Percentiles rank a stretch among this genome's conserved stretches.
Conservation (phyloP, 345 rosid species). For the Salix dunnii region DNA sequence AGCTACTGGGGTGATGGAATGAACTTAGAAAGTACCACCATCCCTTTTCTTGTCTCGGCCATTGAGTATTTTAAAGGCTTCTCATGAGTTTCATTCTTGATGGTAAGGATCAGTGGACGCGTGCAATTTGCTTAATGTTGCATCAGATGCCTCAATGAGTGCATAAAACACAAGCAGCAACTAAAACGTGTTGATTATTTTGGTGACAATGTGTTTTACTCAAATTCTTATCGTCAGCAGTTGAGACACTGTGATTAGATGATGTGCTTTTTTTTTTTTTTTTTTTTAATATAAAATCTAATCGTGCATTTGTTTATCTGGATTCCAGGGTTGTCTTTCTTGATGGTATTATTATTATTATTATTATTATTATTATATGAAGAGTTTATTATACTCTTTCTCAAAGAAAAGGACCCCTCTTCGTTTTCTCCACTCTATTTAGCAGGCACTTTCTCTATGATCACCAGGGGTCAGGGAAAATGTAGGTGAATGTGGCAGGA, state of each 20-base stretch:
- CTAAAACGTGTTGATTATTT: not conserved
- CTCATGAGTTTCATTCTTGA: not conserved
- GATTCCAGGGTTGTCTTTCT: not conserved
- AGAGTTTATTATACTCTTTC: too few relatives aligned
- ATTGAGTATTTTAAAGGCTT: not conserved
- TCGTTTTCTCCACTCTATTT: not conserved
- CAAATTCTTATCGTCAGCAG: not conserved
- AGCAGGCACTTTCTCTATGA: not conserved
- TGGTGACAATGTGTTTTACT: not conserved
- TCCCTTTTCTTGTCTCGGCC: not conserved
- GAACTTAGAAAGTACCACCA: not conserved
- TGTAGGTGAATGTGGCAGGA: not conserved
- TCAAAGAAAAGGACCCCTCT: too few relatives aligned
- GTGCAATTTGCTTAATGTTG: not conserved
- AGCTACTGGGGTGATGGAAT: not conserved
- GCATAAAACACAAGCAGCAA: not conserved
- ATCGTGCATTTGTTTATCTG: not conserved
- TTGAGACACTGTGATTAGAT: not conserved
- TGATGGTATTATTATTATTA: not conserved
- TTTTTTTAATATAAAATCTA: not conserved
- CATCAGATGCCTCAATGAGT: constrained; percentile 1
- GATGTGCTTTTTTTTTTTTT: not conserved
- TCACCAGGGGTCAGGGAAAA: not conserved
- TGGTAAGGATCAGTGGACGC: not conserved
- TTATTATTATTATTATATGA: too few relatives aligned